phyloP scores from a whole-genome alignment of 2,329 filamentous ascomycete species.

The Xylaria sp. region DNA sequence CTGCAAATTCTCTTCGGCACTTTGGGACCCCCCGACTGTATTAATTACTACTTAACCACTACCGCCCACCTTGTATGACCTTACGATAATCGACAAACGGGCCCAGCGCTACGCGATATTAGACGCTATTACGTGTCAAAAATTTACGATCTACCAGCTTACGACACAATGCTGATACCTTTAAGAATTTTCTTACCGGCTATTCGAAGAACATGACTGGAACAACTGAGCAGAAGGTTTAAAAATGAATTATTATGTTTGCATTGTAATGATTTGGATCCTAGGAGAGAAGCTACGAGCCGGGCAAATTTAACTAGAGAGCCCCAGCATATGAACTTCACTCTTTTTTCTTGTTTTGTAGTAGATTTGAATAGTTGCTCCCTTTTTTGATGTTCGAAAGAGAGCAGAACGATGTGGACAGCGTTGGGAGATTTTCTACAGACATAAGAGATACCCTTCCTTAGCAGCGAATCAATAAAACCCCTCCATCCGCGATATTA shows the following conservation, averaged over 20 bases:
- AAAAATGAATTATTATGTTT: slow-evolving; percentile 23
- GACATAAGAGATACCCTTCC: slow-evolving; percentile 34
- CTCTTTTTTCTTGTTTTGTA: slow-evolving; percentile 13
- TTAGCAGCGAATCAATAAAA: slow-evolving; percentile 2
- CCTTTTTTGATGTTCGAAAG: slow-evolving; percentile 7
- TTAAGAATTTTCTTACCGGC: slow-evolving; percentile 7
- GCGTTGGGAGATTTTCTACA: slow-evolving; percentile 1
- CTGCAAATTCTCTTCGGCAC: slow-evolving; percentile 32
- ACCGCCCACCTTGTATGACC: slow-evolving; percentile 33
- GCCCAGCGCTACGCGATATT: slow-evolving; percentile 26
- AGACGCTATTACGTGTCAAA: slow-evolving; percentile 31
- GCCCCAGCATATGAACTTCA: neutral
- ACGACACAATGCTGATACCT: slow-evolving; percentile 32
- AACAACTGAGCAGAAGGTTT: slow-evolving; percentile 22
- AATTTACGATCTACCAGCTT: slow-evolving; percentile 25
- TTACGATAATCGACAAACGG: slow-evolving; percentile 34
- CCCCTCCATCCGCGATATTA: neutral
- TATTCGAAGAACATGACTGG: neutral
- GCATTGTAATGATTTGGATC: slow-evolving; percentile 21
- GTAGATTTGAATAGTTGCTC: neutral
- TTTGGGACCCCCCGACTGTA: slow-evolving; percentile 28
- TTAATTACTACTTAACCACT: slow-evolving; percentile 26
- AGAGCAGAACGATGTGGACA: slow-evolving; percentile 20
- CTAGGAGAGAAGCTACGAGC: slow-evolving; percentile 13
- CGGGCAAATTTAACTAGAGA: neutral